Conservation (phyloP, 2,329 filamentous ascomycete species). For the Aspergillus calidoustus region DNA sequence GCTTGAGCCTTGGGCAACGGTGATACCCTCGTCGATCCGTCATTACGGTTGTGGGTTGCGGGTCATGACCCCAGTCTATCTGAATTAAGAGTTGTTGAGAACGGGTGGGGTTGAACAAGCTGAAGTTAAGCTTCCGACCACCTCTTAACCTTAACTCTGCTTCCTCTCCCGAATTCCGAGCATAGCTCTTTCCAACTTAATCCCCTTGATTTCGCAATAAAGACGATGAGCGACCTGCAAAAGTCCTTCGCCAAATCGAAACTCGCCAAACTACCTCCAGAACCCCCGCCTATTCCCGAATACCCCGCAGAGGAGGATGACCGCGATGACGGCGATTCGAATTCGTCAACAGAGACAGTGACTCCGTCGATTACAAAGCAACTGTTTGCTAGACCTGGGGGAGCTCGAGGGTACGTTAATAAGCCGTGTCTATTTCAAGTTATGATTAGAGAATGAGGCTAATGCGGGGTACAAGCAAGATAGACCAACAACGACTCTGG, state of each 20-base stretch:
- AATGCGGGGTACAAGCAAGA: constrained; percentile 5
- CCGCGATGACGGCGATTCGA: constrained; percentile 66
- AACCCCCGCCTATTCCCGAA: constrained; percentile 52
- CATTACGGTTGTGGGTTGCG: background rate
- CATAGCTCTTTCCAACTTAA: background rate
- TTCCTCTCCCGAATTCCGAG: background rate
- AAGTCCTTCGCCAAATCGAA: constrained; percentile 78
- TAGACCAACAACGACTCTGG: constrained; percentile 62
- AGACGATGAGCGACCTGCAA: constrained; percentile 77
- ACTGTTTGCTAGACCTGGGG: constrained; percentile 69
- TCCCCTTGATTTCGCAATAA: background rate
- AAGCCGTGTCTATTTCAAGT: background rate
- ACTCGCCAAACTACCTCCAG: constrained; percentile 65
- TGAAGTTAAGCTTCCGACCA: background rate
- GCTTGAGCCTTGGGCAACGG: background rate
- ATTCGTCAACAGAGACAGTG: constrained; percentile 90
- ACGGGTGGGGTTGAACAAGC: constrained; percentile 9
- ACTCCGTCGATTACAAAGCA: constrained; percentile 76
- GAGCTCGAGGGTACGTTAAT: constrained; percentile 58
- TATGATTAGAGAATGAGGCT: constrained; percentile 3
- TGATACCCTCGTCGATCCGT: background rate
- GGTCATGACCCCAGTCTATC: background rate
- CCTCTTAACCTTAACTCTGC: background rate
- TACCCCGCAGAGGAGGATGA: constrained; percentile 45
- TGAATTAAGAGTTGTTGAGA: background rate